A percentile compares a stretch with the other conserved stretches of the same genome.
phyloP scores from a whole-genome alignment of 176 grass and related monocot species.

The Ananas comosus region DNA sequence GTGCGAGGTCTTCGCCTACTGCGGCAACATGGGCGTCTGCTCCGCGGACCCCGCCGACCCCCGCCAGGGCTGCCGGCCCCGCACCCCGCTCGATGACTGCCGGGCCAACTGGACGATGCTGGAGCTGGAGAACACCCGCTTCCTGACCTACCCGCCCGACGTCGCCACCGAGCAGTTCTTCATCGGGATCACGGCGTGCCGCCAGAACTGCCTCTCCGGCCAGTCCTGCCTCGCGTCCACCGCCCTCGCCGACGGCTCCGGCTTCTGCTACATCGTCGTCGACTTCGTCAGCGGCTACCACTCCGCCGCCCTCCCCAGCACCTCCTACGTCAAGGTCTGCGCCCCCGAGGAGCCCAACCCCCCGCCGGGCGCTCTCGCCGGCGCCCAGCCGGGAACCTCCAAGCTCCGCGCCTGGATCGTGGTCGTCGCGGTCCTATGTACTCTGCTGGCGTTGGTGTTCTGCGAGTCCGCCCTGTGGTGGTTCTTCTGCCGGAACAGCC shows the following conservation, averaged over 20 bases:
- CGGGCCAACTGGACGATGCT: constrained; percentile 91
- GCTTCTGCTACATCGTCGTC: constrained; percentile 76
- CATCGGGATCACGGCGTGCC: constrained; percentile 76
- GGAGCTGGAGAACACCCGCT: constrained; percentile 53
- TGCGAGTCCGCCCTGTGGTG: constrained; percentile 77
- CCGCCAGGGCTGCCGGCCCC: constrained; percentile 36
- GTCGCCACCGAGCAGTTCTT: constrained; percentile 72
- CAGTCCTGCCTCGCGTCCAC: constrained; percentile 69
- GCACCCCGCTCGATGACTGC: constrained; percentile 38
- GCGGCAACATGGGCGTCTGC: constrained; percentile 86
- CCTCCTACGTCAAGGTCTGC: constrained; percentile 98
- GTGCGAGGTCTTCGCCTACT: constrained; percentile 92
- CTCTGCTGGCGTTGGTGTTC: constrained; percentile 39
- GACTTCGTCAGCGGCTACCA: constrained; percentile 71
- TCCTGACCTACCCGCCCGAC: constrained; percentile 76
- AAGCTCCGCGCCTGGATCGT: constrained; percentile 62
- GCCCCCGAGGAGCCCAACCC: constrained; percentile 28
- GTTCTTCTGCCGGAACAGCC: constrained; percentile 62
- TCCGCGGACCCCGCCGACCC: constrained; percentile 17
- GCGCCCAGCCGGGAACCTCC: neutral
- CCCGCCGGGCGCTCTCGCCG: neutral
- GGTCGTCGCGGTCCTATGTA: constrained; percentile 30
- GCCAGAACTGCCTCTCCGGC: constrained; percentile 79
- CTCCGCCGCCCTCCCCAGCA: constrained; percentile 72
- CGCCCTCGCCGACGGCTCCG: constrained; percentile 74